phyloP scores from a whole-genome alignment of 148 eudicot species.

The Camellia granthamiana region DNA sequence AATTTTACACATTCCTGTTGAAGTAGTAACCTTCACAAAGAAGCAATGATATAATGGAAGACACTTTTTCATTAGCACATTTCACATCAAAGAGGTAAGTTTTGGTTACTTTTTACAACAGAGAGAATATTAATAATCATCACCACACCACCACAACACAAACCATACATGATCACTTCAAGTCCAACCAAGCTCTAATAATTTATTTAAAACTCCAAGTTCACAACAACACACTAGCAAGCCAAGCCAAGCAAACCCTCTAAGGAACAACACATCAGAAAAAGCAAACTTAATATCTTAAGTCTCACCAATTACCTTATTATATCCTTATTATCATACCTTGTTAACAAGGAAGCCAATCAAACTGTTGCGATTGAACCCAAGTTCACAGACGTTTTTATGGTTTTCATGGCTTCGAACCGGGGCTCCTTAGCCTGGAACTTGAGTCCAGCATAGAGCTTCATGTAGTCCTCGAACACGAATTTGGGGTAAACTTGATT shows the following conservation, averaged over 20 bases:
- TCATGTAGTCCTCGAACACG: conserved; percentile 96
- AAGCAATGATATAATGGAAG: no score
- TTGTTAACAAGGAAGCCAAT: conserved; percentile 20
- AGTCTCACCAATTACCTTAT: neutral
- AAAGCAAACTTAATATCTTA: neutral
- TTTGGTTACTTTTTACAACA: conserved; percentile 5
- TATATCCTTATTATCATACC: neutral
- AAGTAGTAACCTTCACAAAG: no score
- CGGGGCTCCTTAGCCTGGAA: conserved; percentile 92
- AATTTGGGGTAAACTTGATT: conserved; percentile 58
- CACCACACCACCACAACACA: neutral
- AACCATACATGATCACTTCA: neutral
- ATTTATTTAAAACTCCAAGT: neutral
- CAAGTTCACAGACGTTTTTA: conserved; percentile 38
- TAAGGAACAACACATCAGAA: neutral
- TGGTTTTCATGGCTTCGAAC: conserved; percentile 76
- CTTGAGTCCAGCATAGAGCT: conserved; percentile 71
- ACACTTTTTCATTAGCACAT: neutral
- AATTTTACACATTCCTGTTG: no score
- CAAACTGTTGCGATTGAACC: conserved; percentile 55
- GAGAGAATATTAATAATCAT: neutral
- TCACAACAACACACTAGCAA: neutral
- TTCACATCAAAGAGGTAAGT: conserved; percentile 1
- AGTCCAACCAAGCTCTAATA: neutral
- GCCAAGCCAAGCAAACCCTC: neutral